These are phyloP conservation scores for Alternaria sp. DNA, from an alignment of 2,329 filamentous ascomycete genomes.

Conservation along the genomic window DNA sequence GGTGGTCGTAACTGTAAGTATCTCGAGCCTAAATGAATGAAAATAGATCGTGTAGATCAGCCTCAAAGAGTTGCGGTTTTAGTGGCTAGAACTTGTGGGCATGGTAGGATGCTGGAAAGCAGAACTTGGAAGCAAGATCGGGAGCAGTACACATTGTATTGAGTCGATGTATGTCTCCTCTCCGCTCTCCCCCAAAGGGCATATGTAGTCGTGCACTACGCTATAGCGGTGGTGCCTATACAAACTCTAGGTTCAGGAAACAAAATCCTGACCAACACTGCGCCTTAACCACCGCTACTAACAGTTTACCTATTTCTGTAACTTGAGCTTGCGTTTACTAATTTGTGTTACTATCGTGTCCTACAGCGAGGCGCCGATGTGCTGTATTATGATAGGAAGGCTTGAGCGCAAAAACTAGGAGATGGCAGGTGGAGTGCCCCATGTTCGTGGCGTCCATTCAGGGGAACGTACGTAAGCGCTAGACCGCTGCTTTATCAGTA, in stretches of 20 bases:
- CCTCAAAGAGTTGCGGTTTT: constrained; percentile 1
- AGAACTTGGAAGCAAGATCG: neutral
- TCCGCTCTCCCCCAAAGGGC: neutral
- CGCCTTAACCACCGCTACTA: neutral
- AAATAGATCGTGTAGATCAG: neutral
- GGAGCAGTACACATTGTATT: constrained; percentile 4
- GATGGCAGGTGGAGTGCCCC: too few relatives aligned
- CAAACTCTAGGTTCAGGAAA: neutral
- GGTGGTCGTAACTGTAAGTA: constrained; percentile 2
- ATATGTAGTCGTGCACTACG: neutral
- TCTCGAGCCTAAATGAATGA: constrained; percentile 10
- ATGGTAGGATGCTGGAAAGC: neutral
- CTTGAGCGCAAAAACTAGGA: too few relatives aligned
- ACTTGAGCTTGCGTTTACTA: neutral
- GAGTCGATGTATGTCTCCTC: neutral
- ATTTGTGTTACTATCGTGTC: neutral
- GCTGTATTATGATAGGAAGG: too few relatives aligned
- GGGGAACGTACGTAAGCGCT: too few relatives aligned
- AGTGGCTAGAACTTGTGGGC: constrained; percentile 9
- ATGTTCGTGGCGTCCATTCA: too few relatives aligned
- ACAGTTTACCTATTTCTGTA: neutral
- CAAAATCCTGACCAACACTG: too few relatives aligned
- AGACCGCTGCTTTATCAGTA: too few relatives aligned
- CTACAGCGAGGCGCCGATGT: too few relatives aligned
- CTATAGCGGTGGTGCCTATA: neutral